Percentiles rank a stretch among this genome's conserved stretches.
Evolutionary conservation across 805 yeast genomes (phyloP).

Genomic region (Myxozyma neglecta): DNA sequence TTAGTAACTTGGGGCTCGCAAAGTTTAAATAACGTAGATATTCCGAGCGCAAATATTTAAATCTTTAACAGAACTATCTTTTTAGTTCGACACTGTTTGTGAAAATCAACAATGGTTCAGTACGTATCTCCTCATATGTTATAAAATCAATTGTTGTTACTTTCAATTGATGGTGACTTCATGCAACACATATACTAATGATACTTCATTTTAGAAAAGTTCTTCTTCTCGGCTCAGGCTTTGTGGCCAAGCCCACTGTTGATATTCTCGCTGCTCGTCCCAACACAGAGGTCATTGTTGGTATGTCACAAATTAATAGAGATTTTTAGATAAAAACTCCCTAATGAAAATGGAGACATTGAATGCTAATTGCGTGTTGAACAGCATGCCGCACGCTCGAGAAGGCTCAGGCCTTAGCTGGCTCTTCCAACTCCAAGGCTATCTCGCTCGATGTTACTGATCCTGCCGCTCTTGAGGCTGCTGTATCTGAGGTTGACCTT

Average conservation of each 20-base stretch:
- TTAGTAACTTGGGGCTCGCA: neutral
- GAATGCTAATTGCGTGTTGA: neutral
- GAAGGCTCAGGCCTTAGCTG: constrained; percentile 86
- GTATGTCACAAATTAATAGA: constrained; percentile 23
- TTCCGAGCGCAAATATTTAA: too few species aligned
- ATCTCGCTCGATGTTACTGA: constrained; percentile 86
- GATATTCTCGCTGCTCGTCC: constrained; percentile 78
- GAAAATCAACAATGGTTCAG: neutral
- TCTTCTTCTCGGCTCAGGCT: constrained; percentile 58
- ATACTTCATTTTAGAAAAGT: constrained; percentile 18
- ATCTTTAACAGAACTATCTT: too few species aligned
- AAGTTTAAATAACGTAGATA: too few species aligned
- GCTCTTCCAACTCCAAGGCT: constrained; percentile 64
- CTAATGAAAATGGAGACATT: neutral
- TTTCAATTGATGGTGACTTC: neutral
- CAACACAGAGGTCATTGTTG: constrained; percentile 84
- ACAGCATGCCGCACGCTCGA: constrained; percentile 84
- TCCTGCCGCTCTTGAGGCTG: constrained; percentile 71
- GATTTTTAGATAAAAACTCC: neutral
- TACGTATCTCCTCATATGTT: neutral
- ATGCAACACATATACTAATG: neutral
- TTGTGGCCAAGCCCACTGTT: constrained; percentile 97
- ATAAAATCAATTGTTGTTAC: neutral
- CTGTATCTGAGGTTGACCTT: constrained; percentile 74
- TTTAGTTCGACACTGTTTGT: too few species aligned